A percentile compares a stretch with the other conserved stretches of the same genome.
Evolutionary conservation across 2,329 filamentous ascomycete species (phyloP).

Genomic region (Blastomyces silverae): DNA sequence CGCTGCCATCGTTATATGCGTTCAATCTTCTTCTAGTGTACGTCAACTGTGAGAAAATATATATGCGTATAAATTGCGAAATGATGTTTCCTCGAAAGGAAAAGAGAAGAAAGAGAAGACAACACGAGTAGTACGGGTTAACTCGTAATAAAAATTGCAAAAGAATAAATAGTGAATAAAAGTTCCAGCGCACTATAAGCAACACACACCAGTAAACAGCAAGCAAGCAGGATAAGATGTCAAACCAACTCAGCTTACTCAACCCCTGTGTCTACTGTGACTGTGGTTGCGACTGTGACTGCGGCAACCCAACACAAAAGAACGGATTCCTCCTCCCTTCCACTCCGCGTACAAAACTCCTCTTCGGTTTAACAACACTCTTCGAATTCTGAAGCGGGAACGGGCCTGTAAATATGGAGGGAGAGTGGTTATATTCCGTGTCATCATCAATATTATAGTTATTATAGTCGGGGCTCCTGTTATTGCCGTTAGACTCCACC

Average conservation of each 20-base stretch:
- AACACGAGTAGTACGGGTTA: background rate
- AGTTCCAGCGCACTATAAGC: background rate
- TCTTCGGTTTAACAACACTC: background rate
- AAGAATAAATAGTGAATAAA: background rate
- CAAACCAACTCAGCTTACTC: background rate
- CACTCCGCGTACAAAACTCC: background rate
- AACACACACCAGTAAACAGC: background rate
- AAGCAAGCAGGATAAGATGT: background rate
- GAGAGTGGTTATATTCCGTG: background rate
- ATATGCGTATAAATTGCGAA: background rate
- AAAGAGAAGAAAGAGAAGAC: background rate
- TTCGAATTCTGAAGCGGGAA: constrained; percentile 1
- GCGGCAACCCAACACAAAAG: constrained; percentile 8
- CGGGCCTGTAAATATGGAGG: background rate
- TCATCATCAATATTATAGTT: background rate
- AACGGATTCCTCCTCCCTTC: constrained; percentile 3
- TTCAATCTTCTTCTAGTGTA: background rate
- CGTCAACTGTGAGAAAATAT: background rate
- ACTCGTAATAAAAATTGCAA: background rate
- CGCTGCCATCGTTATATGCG: background rate
- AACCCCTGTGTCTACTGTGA: background rate
- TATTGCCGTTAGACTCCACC: background rate
- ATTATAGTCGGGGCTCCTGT: background rate
- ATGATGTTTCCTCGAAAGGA: background rate
- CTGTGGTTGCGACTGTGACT: background rate